Evolutionary conservation across 805 yeast species (phyloP), one percentile per base, ranked within the genome.

Genomic region (Komagataella pseudopastoris): DNA sequence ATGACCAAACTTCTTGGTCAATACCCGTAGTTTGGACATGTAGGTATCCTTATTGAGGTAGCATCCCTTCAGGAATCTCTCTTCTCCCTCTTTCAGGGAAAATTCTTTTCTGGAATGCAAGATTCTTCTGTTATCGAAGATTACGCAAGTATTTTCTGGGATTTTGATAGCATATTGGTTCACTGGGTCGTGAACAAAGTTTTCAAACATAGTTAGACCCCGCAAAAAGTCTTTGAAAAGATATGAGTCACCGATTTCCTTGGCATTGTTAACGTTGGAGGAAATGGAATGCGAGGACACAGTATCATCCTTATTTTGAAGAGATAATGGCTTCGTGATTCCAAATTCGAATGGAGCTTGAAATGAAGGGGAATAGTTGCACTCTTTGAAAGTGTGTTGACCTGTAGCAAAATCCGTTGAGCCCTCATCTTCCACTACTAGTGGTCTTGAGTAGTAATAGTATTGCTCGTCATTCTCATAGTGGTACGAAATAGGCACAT

Each of bases 341-440:
- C 80, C 81, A 51, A 65, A 66, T 55, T 83, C 88, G 52, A 80
- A 77, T 1, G 91, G 91, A 0, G 86, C 91, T 60, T 85, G 95
- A 68, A 83, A 85, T 8, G 90, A 91, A 2, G 95, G 93, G 0
- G 91, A 80, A 63, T 85, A 85, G 60, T 83, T 83, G 17, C 84
- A 76, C 51, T 76, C 81, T 56, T 74, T 75, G 55, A 83, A 76
- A 44, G 59, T 60, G 51, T 58, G 66, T 1, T 55, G 55, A 5
- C 60, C 63, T 10, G 57, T 44, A 14, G 14, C 54, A 51, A 2
- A 54, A 45, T 56, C 61, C 51, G 68, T 61, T 48, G 59, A 59
- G 14, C 61, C 60, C 17, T 69, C 69, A 52, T 75, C 76, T 56
- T 81, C 85, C 30, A 78, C 84, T 14, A 85, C 71, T 52, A 83